These are phyloP conservation scores for Hymenoscyphus fructigenus DNA, from an alignment of 2,329 filamentous ascomycete genomes.

Conservation along the genomic window DNA sequence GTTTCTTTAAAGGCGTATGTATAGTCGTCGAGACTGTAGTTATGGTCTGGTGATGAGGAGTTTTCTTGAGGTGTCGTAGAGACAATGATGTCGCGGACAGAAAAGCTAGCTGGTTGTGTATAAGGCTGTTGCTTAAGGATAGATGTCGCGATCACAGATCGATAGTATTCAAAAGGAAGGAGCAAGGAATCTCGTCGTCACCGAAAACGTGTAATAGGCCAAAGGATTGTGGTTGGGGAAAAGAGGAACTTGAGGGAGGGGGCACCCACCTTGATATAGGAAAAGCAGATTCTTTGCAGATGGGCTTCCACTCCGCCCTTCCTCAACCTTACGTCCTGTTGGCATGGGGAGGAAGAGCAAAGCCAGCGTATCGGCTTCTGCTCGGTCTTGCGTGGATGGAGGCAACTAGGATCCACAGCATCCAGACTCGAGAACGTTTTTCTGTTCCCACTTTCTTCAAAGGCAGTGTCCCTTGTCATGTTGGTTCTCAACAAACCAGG, in stretches of 20 bases:
- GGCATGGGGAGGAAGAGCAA: background rate
- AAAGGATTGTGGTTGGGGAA: slow-evolving; percentile 27
- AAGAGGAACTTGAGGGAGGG: background rate
- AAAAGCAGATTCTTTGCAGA: background rate
- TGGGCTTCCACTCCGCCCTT: background rate
- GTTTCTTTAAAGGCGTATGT: slow-evolving; percentile 12
- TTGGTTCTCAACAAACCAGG: background rate
- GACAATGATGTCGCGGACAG: slow-evolving; percentile 27
- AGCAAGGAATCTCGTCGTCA: slow-evolving; percentile 24
- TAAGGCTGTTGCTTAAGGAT: slow-evolving; percentile 24
- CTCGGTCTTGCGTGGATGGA: background rate
- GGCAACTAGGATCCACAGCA: slow-evolving; percentile 1
- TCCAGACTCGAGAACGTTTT: slow-evolving; percentile 4
- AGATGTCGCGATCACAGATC: slow-evolving; percentile 33
- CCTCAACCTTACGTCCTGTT: background rate
- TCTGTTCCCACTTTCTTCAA: background rate
- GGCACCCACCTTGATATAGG: slow-evolving; percentile 14
- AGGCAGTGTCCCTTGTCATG: background rate
- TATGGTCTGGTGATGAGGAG: slow-evolving; percentile 6
- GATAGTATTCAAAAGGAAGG: slow-evolving; percentile 22
- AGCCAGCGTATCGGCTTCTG: slow-evolving; percentile 6
- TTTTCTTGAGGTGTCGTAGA: slow-evolving; percentile 23
- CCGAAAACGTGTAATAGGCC: slow-evolving; percentile 11
- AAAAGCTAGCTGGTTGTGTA: slow-evolving; percentile 17
- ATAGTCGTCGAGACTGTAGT: slow-evolving; percentile 25